phyloP scores from a whole-genome alignment of 345 rosid genomes.

The Hibiscus mutabilis region DNA sequence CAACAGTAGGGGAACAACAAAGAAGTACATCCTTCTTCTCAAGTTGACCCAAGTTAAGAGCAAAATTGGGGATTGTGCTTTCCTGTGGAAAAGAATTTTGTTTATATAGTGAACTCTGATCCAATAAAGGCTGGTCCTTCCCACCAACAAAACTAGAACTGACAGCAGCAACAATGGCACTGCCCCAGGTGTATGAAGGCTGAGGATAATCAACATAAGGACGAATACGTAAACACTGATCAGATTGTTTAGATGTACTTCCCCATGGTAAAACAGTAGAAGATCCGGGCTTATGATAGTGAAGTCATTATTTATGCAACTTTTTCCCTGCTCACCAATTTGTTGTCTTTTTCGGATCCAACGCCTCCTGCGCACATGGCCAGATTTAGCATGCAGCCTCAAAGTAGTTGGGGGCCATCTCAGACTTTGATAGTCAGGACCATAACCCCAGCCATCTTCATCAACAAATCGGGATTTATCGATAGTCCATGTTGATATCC shows the following conservation, averaged over 20 bases:
- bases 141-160: conserved; percentile 48
- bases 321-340: conserved; percentile 17
- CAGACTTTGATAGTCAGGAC: conserved; percentile 42
- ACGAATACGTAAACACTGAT: conserved; percentile 64
- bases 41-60: conserved; percentile 64
- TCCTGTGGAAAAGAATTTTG: conserved; percentile 58
- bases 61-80: conserved; percentile 38
- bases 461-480: conserved; percentile 49
- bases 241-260: conserved; percentile 58
- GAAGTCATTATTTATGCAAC: conserved; percentile 14
- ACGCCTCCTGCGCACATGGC: conserved; percentile 45
- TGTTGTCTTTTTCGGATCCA: conserved; percentile 52
- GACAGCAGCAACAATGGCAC: conserved; percentile 34
- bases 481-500: conserved; percentile 55
- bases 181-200: conserved; percentile 67
- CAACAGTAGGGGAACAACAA: conserved; percentile 46
- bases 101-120: conserved; percentile 57
- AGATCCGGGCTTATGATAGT: conserved; percentile 52
- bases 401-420: conserved; percentile 48
- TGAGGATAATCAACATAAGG: conserved; percentile 48
- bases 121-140: conserved; percentile 64
- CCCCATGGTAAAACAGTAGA: conserved; percentile 82
- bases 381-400: conserved; percentile 27
- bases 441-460: conserved; percentile 60
- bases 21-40: conserved; percentile 90